Conservation (phyloP, 352 stramenopile genomes). For the Globisporangium ultimum region DNA sequence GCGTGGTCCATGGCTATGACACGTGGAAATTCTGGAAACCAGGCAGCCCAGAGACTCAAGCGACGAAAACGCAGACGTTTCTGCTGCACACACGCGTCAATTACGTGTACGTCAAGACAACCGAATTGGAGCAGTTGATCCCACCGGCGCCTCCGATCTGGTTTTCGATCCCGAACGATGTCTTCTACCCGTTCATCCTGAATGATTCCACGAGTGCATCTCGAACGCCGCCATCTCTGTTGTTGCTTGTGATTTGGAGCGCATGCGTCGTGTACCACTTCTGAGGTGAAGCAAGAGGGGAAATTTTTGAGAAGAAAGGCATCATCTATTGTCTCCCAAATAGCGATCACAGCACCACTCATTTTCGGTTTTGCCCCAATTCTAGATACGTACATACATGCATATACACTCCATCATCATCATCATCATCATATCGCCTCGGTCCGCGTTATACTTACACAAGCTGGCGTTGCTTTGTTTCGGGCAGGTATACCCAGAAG, state of each 20-base stretch:
- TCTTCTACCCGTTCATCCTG: conserved; percentile 51
- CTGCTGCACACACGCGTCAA: conserved; percentile 30
- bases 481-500: conserved; percentile 66
- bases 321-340: too few relatives aligned
- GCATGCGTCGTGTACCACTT: neutral
- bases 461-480: conserved; percentile 77
- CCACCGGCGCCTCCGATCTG: conserved; percentile 36
- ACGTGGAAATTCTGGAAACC: conserved; percentile 36
- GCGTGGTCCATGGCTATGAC: conserved; percentile 27
- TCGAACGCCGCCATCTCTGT: neutral
- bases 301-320: too few relatives aligned
- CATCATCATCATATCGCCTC: too few relatives aligned
- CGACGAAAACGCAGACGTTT: conserved; percentile 19
- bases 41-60: neutral
- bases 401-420: too few relatives aligned
- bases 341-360: too few relatives aligned
- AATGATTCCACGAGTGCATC: conserved; percentile 2
- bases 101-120: conserved; percentile 23
- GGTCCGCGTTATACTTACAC: conserved; percentile 22
- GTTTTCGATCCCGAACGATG: conserved; percentile 51
- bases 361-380: too few relatives aligned
- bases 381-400: too few relatives aligned
- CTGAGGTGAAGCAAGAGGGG: neutral
- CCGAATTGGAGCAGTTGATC: conserved; percentile 26
- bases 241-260: conserved; percentile 4